Percentiles rank a stretch among this genome's conserved stretches.
Evolutionary conservation across 163 green algal genomes (phyloP).

Genomic region (Scenedesmus sp.): DNA sequence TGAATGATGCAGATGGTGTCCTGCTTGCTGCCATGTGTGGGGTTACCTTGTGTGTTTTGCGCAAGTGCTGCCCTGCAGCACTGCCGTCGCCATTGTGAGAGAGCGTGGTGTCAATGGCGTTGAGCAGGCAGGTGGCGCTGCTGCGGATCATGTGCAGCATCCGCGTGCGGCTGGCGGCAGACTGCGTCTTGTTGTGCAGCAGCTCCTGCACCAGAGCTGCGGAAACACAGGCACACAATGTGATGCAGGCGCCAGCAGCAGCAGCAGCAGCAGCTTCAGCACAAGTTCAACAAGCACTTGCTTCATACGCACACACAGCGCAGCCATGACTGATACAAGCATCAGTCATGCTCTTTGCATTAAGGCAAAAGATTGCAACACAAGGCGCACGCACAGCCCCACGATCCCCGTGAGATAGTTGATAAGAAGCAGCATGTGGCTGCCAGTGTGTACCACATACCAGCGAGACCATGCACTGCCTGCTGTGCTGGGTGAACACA

Average conservation of each 20-base stretch:
- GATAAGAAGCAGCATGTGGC: too few relatives aligned
- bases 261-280: neutral
- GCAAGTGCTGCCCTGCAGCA: constrained; percentile 19
- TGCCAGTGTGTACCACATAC: too few relatives aligned
- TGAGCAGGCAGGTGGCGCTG: constrained; percentile 65
- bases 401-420: too few relatives aligned
- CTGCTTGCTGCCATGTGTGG: neutral
- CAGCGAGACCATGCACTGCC: neutral
- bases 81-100: neutral
- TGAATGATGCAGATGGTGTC: neutral
- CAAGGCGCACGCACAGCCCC: neutral
- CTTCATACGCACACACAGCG: too few relatives aligned
- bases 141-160: constrained; percentile 64
- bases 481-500: neutral
- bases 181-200: constrained; percentile 55
- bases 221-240: neutral
- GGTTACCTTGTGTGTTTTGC: constrained; percentile 3
- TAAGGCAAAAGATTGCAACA: neutral
- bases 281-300: neutral
- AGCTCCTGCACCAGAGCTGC: constrained; percentile 54
- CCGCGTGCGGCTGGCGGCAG: constrained; percentile 30
- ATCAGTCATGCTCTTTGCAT: too few relatives aligned
- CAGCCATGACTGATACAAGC: neutral
- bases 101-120: constrained; percentile 56
- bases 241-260: neutral